phyloP scores from a whole-genome alignment of 2,329 filamentous ascomycete species.

The Xylariales sp. region DNA sequence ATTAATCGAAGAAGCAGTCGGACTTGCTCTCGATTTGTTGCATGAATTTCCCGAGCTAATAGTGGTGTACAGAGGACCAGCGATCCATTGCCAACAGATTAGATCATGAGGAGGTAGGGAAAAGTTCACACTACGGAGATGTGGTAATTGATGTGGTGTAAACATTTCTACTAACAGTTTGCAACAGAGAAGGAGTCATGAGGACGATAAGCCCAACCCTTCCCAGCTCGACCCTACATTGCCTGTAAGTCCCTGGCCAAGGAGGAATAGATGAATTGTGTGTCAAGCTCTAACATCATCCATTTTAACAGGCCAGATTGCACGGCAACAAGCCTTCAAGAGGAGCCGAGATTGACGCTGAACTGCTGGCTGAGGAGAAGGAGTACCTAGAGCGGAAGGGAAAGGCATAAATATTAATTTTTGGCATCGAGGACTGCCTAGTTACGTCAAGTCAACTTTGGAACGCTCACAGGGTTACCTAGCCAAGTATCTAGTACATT shows the following conservation, averaged over 20 bases:
- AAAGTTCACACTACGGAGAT: too few species aligned
- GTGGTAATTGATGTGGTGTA: too few species aligned
- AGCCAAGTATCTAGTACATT: too few species aligned
- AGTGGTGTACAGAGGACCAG: constrained; percentile 65
- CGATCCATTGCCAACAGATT: constrained; percentile 69
- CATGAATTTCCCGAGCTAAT: too few species aligned
- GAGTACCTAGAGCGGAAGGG: constrained; percentile 60
- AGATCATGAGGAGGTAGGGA: constrained; percentile 47
- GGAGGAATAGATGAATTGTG: not conserved
- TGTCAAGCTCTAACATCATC: constrained; percentile 5
- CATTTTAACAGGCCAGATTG: constrained; percentile 43
- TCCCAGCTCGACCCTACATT: constrained; percentile 58
- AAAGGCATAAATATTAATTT: constrained; percentile 25
- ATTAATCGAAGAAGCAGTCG: too few species aligned
- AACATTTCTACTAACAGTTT: too few species aligned
- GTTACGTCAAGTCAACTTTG: constrained; percentile 1
- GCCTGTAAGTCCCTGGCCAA: constrained; percentile 36
- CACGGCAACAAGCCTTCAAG: constrained; percentile 72
- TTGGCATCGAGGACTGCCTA: not conserved
- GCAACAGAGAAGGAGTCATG: constrained; percentile 33
- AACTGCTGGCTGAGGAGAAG: constrained; percentile 65
- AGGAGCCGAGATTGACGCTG: constrained; percentile 68
- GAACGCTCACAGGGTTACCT: not conserved
- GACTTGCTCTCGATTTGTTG: too few species aligned
- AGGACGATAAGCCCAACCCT: constrained; percentile 35